A percentile compares a stretch with the other conserved stretches of the same genome.
Evolutionary conservation across 1,139 yeast species (phyloP).

Genomic region (Sugiyamaella xylanicola): DNA sequence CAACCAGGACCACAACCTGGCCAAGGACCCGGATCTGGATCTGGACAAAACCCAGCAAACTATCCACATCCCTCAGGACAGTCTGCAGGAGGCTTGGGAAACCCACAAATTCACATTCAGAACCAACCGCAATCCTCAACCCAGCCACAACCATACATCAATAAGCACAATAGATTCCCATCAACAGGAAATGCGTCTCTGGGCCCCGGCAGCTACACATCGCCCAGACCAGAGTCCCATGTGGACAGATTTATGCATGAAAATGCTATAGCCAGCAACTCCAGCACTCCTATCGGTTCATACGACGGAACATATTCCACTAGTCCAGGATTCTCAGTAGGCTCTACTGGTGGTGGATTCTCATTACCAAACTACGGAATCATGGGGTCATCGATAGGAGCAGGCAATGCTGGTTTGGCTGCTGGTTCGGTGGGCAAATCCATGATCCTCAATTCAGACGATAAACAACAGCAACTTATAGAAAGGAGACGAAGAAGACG

Average conservation of each 20-base stretch:
- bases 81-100: neutral
- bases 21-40: too few relatives aligned
- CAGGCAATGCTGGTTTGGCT: neutral
- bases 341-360: slow-evolving; percentile 18
- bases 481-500: slow-evolving; percentile 49
- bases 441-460: slow-evolving; percentile 24
- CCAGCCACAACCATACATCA: slow-evolving; percentile 6
- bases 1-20: neutral
- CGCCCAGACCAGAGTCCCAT: slow-evolving; percentile 23
- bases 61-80: neutral
- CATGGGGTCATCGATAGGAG: neutral
- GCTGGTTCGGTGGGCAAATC: slow-evolving; percentile 14
- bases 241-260: slow-evolving; percentile 26
- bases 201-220: slow-evolving; percentile 14
- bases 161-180: slow-evolving; percentile 15
- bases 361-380: slow-evolving; percentile 4
- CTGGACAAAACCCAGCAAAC: neutral
- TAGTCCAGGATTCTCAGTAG: slow-evolving; percentile 20
- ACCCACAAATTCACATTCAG: slow-evolving; percentile 16
- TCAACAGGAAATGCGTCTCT: slow-evolving; percentile 16
- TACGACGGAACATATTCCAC: slow-evolving; percentile 26
- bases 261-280: slow-evolving; percentile 21
- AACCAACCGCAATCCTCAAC: slow-evolving; percentile 9
- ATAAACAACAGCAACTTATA: slow-evolving; percentile 30
- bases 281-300: slow-evolving; percentile 37